These are phyloP conservation scores for Penicillium sclerotigenum DNA, from an alignment of 2,329 filamentous ascomycete genomes.

Conservation along the genomic window DNA sequence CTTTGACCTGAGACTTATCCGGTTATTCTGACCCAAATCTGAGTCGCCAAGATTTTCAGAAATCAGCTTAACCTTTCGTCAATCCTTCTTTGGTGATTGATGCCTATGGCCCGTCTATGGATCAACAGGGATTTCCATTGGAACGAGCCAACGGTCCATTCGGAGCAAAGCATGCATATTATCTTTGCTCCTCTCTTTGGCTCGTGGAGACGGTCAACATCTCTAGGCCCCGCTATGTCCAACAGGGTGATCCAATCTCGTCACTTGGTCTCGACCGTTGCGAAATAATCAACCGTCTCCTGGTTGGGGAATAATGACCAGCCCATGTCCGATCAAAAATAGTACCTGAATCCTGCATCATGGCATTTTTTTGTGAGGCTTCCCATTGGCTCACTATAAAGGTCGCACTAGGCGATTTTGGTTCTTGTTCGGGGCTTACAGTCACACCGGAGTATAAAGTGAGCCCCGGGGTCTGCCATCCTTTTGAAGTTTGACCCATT, in stretches of 20 bases:
- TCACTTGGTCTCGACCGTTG: slow-evolving; percentile 12
- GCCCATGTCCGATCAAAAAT: slow-evolving; percentile 3
- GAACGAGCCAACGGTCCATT: neutral
- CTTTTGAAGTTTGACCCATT: neutral
- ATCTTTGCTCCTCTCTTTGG: neutral
- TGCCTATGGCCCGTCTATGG: neutral
- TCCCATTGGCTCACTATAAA: slow-evolving; percentile 6
- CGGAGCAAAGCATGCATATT: neutral
- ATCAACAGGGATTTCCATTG: neutral
- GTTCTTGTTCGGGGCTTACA: neutral
- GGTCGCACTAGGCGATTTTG: neutral
- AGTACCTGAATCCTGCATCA: neutral
- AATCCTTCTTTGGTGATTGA: neutral
- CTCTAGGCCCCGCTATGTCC: neutral
- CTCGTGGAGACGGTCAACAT: slow-evolving; percentile 1
- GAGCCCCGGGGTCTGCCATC: neutral
- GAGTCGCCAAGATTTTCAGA: neutral
- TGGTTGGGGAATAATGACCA: slow-evolving; percentile 11
- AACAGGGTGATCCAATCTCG: neutral
- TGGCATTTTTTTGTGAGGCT: neutral
- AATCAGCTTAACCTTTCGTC: neutral
- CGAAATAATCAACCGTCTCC: slow-evolving; percentile 14
- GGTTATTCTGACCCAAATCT: neutral
- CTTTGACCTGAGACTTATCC: neutral
- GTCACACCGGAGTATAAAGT: slow-evolving; percentile 11